Evolutionary conservation across 805 yeast genomes (phyloP).

Genomic region (Diddensiella transvaalensis): DNA sequence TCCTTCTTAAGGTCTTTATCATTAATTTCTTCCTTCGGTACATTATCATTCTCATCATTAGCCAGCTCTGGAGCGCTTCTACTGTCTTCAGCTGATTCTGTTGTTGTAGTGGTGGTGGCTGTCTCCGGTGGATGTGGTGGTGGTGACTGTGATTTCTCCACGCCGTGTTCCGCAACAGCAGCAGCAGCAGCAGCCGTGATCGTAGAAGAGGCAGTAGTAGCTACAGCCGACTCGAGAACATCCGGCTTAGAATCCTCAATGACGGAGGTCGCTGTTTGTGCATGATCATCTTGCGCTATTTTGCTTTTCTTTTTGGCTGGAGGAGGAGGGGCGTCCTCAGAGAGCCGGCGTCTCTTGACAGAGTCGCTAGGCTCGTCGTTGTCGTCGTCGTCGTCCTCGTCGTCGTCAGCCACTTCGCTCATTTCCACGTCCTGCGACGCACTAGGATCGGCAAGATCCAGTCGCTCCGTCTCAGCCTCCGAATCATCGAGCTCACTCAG

Average conservation of each 20-base stretch:
- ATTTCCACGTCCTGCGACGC: slow-evolving; percentile 10
- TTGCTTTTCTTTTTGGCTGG: neutral
- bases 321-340: too few relatives aligned
- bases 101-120: neutral
- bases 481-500: slow-evolving; percentile 47
- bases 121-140: neutral
- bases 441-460: slow-evolving; percentile 51
- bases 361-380: slow-evolving; percentile 1
- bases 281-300: too few relatives aligned
- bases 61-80: neutral
- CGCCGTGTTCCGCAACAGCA: neutral
- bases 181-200: too few relatives aligned
- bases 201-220: too few relatives aligned
- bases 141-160: neutral
- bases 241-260: too few relatives aligned
- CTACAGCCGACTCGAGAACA: too few relatives aligned
- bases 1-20: neutral
- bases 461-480: slow-evolving; percentile 88
- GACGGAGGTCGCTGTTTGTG: too few relatives aligned
- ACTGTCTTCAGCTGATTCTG: neutral
- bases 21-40: neutral
- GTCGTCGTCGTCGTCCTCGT: slow-evolving; percentile 9
- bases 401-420: slow-evolving; percentile 7
- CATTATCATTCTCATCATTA: neutral
- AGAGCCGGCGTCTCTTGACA: neutral